Percentiles rank a stretch among this genome's conserved stretches.
Conservation (phyloP, 495 filamentous ascomycete species). For the Hypoxylon subgilvum region DNA sequence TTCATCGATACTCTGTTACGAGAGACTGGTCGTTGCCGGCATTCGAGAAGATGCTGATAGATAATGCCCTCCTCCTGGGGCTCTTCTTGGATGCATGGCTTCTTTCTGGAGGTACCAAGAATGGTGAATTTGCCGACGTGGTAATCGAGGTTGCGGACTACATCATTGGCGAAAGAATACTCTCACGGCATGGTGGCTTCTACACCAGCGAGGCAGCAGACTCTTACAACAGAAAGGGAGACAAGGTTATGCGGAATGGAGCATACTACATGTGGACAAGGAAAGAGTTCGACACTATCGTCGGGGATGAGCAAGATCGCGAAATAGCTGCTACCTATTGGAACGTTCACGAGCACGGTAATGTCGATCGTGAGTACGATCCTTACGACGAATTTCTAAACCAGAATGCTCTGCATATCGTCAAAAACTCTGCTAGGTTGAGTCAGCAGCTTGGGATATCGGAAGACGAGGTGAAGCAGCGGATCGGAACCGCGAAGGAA, state of each 20-base stretch:
- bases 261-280: constrained; percentile 96
- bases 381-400: constrained; percentile 94
- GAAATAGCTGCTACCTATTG: constrained; percentile 82
- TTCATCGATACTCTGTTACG: constrained; percentile 89
- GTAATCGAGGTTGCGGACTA: constrained; percentile 87
- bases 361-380: constrained; percentile 82
- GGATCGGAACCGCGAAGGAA: constrained; percentile 70
- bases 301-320: constrained; percentile 66
- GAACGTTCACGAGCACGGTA: constrained; percentile 85
- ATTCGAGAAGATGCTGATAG: constrained; percentile 98
- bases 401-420: constrained; percentile 64
- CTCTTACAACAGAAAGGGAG: constrained; percentile 74
- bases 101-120: constrained; percentile 61
- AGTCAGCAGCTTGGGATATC: constrained; percentile 79
- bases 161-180: constrained; percentile 71
- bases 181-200: constrained; percentile 74
- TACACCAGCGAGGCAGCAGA: constrained; percentile 92
- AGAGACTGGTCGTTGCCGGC: constrained; percentile 90
- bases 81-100: constrained; percentile 90
- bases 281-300: constrained; percentile 81
- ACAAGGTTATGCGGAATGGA: constrained; percentile 87
- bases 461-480: constrained; percentile 71
- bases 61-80: constrained; percentile 86
- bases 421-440: constrained; percentile 64
- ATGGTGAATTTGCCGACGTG: constrained; percentile 72